Evolutionary conservation across 108 stramenopile species (phyloP).

Genomic region (Schizochytrium sp.): DNA sequence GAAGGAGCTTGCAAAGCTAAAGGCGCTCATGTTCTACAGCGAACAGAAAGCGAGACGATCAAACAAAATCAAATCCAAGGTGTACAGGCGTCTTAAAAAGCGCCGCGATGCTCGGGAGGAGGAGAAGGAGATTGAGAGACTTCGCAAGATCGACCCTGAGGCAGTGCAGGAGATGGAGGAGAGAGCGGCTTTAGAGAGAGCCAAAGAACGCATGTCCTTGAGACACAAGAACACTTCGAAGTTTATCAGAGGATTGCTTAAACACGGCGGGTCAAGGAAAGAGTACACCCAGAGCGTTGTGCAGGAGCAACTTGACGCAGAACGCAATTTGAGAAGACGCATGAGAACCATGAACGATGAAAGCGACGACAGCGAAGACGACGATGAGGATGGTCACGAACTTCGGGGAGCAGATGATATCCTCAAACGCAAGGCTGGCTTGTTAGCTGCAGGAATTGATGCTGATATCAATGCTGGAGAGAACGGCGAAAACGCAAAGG

Average conservation of each 20-base stretch:
- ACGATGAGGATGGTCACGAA: constrained; percentile 69
- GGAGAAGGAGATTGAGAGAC: constrained; percentile 82
- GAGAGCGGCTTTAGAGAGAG: constrained; percentile 90
- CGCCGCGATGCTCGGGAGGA: constrained; percentile 80
- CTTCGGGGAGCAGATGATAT: constrained; percentile 61
- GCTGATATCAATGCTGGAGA: constrained; percentile 15
- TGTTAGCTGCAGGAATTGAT: constrained; percentile 5
- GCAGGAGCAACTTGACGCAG: constrained; percentile 88
- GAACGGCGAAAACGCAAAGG: background rate
- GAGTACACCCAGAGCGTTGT: constrained; percentile 85
- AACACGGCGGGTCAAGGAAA: constrained; percentile 83
- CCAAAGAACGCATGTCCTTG: constrained; percentile 94
- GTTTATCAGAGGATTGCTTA: constrained; percentile 77
- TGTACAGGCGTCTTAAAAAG: constrained; percentile 93
- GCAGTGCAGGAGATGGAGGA: constrained; percentile 83
- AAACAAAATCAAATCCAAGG: constrained; percentile 99
- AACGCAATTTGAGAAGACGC: constrained; percentile 71
- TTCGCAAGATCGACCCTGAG: constrained; percentile 79
- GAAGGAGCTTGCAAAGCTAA: constrained; percentile 91
- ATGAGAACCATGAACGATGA: constrained; percentile 65
- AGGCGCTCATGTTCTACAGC: constrained; percentile 97
- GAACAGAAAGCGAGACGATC: constrained; percentile 97
- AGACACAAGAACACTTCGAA: constrained; percentile 96
- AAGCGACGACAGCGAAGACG: constrained; percentile 67
- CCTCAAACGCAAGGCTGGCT: constrained; percentile 70